Percentiles rank a stretch among this genome's conserved stretches.
phyloP scores from a whole-genome alignment of 2,329 filamentous ascomycete species.

The Albifimbria verrucaria region DNA sequence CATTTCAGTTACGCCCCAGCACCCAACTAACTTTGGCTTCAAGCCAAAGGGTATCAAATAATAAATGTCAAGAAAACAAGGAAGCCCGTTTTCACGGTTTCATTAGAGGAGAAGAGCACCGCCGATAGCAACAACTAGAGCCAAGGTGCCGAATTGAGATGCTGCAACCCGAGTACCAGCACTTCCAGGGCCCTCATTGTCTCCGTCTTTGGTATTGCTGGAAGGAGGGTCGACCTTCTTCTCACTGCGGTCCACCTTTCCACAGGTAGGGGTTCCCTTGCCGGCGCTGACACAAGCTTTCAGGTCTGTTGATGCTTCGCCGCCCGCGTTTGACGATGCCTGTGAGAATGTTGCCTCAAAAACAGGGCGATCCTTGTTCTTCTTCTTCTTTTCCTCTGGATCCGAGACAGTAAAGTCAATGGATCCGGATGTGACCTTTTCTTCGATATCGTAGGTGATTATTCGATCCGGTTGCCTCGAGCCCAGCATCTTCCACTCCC shows the following conservation, averaged over 20 bases:
- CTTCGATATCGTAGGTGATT: not conserved
- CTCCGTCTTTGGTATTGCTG: not conserved
- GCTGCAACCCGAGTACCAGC: not conserved
- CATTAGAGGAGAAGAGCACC: not conserved
- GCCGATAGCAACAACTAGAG: not conserved
- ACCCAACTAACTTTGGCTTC: too few relatives aligned
- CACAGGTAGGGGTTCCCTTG: not conserved
- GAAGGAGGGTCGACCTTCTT: not conserved
- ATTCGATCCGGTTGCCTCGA: not conserved
- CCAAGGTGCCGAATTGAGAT: not conserved
- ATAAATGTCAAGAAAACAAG: not conserved
- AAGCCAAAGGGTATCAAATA: too few relatives aligned
- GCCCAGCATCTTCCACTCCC: not conserved
- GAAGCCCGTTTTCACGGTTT: not conserved
- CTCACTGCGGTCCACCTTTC: not conserved
- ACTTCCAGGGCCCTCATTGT: not conserved
- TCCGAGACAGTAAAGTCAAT: not conserved
- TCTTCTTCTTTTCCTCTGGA: not conserved
- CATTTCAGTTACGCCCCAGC: too few relatives aligned
- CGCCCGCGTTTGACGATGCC: too few relatives aligned
- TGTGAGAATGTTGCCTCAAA: not conserved
- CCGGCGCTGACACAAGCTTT: too few relatives aligned
- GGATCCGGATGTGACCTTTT: not conserved
- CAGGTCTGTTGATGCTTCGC: too few relatives aligned
- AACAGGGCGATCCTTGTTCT: not conserved